Percentiles rank a stretch among this genome's conserved stretches.
phyloP scores from a whole-genome alignment of 176 grass and related monocot genomes.

The Musa itinerans region DNA sequence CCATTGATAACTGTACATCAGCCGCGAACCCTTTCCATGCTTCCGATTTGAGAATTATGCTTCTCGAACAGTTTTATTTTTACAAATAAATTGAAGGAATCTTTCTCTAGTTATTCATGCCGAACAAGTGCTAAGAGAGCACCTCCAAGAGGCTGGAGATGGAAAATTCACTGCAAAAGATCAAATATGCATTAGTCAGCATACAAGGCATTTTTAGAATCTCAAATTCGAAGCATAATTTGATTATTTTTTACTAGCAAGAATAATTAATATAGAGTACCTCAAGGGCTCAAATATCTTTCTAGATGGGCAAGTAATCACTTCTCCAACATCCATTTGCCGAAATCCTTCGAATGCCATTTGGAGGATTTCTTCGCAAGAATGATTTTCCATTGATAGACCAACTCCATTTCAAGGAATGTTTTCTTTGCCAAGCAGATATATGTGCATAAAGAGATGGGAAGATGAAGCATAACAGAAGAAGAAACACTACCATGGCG shows the following conservation, averaged over 20 bases:
- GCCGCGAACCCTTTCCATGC: too few relatives aligned
- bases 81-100: too few relatives aligned
- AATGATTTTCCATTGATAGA: conserved; percentile 48
- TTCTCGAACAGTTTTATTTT: too few relatives aligned
- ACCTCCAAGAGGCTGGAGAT: too few relatives aligned
- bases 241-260: neutral
- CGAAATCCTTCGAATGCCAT: conserved; percentile 22
- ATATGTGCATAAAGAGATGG: conserved; percentile 64
- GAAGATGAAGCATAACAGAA: conserved; percentile 70
- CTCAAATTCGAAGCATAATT: too few relatives aligned
- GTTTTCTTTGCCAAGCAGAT: conserved; percentile 45
- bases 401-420: conserved; percentile 38
- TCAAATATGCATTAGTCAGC: too few relatives aligned
- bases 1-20: too few relatives aligned
- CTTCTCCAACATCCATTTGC: neutral
- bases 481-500: conserved; percentile 39
- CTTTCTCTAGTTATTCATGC: too few relatives aligned
- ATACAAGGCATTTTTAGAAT: too few relatives aligned
- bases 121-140: too few relatives aligned
- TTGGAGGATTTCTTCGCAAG: conserved; percentile 32
- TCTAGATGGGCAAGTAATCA: neutral
- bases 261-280: neutral
- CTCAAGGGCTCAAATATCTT: neutral
- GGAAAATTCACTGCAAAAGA: too few relatives aligned
- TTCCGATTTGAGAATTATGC: too few relatives aligned